Percentiles rank a stretch among this genome's conserved stretches.
Conservation (phyloP, 495 filamentous ascomycete genomes). For the Podospora australis region DNA sequence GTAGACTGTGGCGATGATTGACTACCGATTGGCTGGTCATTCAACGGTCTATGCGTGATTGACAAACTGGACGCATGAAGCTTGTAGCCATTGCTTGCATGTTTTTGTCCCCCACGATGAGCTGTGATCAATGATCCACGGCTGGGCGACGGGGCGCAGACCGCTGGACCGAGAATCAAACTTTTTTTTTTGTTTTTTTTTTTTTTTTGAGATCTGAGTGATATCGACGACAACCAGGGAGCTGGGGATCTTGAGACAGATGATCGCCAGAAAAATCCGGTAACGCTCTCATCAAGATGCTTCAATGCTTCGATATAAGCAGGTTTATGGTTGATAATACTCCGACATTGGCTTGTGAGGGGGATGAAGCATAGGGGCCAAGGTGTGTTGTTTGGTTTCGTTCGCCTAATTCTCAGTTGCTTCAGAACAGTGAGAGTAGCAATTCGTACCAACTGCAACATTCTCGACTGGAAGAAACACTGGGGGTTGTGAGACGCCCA, state of each 20-base stretch:
- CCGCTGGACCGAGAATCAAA: conserved; percentile 2
- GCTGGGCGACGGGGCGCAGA: not conserved
- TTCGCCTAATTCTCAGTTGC: not conserved
- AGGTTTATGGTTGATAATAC: not conserved
- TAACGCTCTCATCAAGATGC: not conserved
- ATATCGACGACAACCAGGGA: conserved; percentile 10
- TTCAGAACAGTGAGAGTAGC: not conserved
- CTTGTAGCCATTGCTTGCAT: not conserved
- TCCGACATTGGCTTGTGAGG: not conserved
- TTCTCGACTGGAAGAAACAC: not conserved
- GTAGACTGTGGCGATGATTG: not conserved
- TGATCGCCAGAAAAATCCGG: conserved; percentile 12
- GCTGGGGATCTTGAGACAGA: conserved; percentile 15
- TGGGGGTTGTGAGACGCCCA: not conserved
- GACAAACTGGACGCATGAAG: not conserved
- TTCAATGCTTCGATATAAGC: not conserved
- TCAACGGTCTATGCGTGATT: not conserved
- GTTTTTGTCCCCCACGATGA: too few species aligned
- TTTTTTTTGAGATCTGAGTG: too few species aligned
- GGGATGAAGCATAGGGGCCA: not conserved
- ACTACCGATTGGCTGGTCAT: not conserved
- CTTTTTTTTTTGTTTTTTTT: too few species aligned
- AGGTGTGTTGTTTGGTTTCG: not conserved
- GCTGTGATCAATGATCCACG: conserved; percentile 3
- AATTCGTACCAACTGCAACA: not conserved